Percentiles rank a stretch among this genome's conserved stretches.
Evolutionary conservation across 495 filamentous ascomycete genomes (phyloP).

Genomic region (Neurospora hispaniola): DNA sequence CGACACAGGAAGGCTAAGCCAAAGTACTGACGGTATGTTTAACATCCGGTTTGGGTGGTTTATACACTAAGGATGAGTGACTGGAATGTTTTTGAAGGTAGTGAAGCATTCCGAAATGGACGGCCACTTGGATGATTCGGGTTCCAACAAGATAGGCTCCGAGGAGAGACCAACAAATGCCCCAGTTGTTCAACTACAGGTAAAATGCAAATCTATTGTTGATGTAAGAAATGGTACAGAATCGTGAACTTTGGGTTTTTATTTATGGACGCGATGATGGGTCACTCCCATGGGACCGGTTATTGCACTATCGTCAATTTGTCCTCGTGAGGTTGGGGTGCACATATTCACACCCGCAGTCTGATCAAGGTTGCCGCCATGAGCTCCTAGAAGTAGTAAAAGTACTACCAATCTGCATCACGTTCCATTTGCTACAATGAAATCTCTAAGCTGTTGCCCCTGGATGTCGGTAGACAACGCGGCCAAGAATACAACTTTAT

Average conservation of each 20-base stretch:
- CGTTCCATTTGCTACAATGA: neutral
- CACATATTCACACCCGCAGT: neutral
- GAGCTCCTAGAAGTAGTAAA: neutral
- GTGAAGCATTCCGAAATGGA: neutral
- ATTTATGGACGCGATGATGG: neutral
- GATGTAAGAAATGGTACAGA: neutral
- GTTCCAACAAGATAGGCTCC: neutral
- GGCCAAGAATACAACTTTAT: neutral
- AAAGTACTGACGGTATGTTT: neutral
- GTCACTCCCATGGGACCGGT: neutral
- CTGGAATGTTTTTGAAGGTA: neutral
- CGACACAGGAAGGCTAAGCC: too few relatives aligned
- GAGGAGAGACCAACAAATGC: neutral
- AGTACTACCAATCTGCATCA: neutral
- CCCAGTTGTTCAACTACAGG: neutral
- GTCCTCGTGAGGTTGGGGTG: neutral
- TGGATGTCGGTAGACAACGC: neutral
- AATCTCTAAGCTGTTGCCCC: neutral
- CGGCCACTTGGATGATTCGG: neutral
- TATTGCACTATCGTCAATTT: neutral
- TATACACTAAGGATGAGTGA: neutral
- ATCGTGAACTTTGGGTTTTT: neutral
- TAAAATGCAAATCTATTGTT: neutral
- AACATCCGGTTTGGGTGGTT: neutral
- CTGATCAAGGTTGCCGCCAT: neutral